Base-by-base conservation (phyloP, 257 asterid genomes). In the Linaria vulgaris region DNA sequence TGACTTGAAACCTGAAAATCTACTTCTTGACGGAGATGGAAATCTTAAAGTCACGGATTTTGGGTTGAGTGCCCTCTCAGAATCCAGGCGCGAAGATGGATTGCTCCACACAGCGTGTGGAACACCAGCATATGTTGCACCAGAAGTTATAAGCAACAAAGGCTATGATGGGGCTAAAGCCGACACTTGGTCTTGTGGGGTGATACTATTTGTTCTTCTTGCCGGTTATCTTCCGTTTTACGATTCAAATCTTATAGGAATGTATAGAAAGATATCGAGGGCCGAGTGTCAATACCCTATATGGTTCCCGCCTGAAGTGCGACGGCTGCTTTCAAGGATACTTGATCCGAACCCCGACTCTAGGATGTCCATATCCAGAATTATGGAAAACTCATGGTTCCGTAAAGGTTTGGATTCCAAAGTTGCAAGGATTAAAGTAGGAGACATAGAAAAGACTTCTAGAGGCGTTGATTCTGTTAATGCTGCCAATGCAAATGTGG, bases 111-210 rank as follows among this genome's bases (percentile, higher is more conserved):
- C 97, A 0, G 78, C 95, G 0, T 89, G 95, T 23, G 96, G 96
- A 31, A 89, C 96, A 17, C 96, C 95, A 3, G 87, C 91, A 1
- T 88, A 88, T 61, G 90, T 88, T 56, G 85, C 95, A 14, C 96
- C 94, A 0, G 96, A 88, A 69, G 94, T 89, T 68, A 73, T 89
- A 38, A 57, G 78, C 62, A 59, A 82, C 59, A 78, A 73, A 45
- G 96, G 95, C 1, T 89, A 86, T 24, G 89, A 86, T 24, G 96
- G 95, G 21, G 80, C 77, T 5, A 86, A 83, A 70, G 78, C 96
- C 6, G 96, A 88, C 69, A 73, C 86, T 21, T 88, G 95, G 95
- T 86, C 96, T 7, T 89, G 91, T 60, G 96, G 96, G 62, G 90
- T 88, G 30, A 74, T 86, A 58, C 78, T 88, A 21, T 88, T 79